phyloP scores from a whole-genome alignment of 352 stramenopile species.

The Globisporangium yorkense region DNA sequence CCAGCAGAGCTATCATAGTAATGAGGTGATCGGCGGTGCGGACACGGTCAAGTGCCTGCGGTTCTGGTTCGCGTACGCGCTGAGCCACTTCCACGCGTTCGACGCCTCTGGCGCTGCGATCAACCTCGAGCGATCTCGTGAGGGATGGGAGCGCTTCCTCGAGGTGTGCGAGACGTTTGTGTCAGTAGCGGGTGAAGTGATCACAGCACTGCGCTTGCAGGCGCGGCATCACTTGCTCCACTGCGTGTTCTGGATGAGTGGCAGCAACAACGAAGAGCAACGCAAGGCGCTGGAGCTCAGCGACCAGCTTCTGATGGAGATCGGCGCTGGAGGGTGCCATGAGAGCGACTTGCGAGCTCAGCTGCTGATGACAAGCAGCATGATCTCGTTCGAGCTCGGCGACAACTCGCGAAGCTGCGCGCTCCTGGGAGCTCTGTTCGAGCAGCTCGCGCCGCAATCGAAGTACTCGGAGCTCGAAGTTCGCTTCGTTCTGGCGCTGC shows the following conservation, averaged over 20 bases:
- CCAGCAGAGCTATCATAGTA: neutral
- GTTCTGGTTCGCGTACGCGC: slow-evolving; percentile 56
- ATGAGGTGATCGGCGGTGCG: neutral
- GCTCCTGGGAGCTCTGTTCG: slow-evolving; percentile 20
- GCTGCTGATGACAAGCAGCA: slow-evolving; percentile 35
- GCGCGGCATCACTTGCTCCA: slow-evolving; percentile 26
- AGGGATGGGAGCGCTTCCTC: slow-evolving; percentile 41
- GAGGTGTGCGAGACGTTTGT: neutral
- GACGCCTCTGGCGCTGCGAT: slow-evolving; percentile 37
- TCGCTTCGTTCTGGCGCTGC: slow-evolving; percentile 25
- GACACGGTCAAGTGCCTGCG: slow-evolving; percentile 18
- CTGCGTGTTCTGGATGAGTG: slow-evolving; percentile 35
- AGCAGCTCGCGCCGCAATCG: slow-evolving; percentile 1
- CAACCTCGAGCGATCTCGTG: slow-evolving; percentile 32
- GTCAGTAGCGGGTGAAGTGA: slow-evolving; percentile 7
- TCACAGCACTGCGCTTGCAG: slow-evolving; percentile 17
- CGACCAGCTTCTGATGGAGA: slow-evolving; percentile 1
- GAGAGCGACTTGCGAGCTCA: slow-evolving; percentile 11
- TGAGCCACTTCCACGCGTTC: slow-evolving; percentile 46
- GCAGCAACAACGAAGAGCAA: slow-evolving; percentile 17
- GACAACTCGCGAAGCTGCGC: slow-evolving; percentile 12
- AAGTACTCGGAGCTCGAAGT: slow-evolving; percentile 29
- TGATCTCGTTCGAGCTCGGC: slow-evolving; percentile 33
- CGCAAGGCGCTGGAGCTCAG: neutral
- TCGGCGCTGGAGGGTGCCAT: slow-evolving; percentile 2